These are phyloP conservation scores for Pichia exigua DNA, from an alignment of 805 yeast species.

Conservation along the genomic window DNA sequence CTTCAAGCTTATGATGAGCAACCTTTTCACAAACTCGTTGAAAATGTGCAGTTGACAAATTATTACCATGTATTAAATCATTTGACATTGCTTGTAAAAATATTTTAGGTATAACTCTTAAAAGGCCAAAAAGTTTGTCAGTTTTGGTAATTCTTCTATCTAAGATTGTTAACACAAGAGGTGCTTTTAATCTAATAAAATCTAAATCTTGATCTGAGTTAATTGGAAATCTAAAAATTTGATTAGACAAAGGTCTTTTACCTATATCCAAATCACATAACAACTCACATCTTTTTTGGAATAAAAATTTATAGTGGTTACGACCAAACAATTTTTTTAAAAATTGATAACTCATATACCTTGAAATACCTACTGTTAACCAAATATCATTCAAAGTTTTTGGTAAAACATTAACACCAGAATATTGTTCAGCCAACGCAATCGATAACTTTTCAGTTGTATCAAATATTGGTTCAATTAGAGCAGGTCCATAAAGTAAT, in stretches of 20 bases:
- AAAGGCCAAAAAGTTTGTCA: constrained; percentile 86
- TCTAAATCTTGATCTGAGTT: constrained; percentile 46
- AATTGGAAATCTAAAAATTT: constrained; percentile 59
- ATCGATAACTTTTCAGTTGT: constrained; percentile 62
- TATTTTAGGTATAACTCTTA: constrained; percentile 84
- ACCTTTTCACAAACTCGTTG: constrained; percentile 94
- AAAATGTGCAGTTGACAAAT: constrained; percentile 74
- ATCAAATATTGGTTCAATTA: constrained; percentile 70
- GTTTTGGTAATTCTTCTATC: constrained; percentile 94
- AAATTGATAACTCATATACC: constrained; percentile 73
- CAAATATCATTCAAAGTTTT: constrained; percentile 71
- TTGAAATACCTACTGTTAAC: constrained; percentile 81
- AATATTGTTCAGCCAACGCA: constrained; percentile 82
- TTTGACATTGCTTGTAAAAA: constrained; percentile 94
- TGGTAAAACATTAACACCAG: constrained; percentile 87
- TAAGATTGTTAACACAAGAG: constrained; percentile 72
- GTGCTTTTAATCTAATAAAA: constrained; percentile 74
- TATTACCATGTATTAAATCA: constrained; percentile 69
- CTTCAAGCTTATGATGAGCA: constrained; percentile 72
- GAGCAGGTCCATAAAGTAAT: constrained; percentile 60
- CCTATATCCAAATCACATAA: constrained; percentile 72
- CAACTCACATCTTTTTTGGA: constrained; percentile 55
- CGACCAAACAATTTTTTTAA: constrained; percentile 66
- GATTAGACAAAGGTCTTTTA: constrained; percentile 73
- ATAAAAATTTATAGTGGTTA: constrained; percentile 69